Evolutionary conservation across 495 filamentous ascomycete genomes (phyloP).

Genomic region (Penicilliopsis zonata): DNA sequence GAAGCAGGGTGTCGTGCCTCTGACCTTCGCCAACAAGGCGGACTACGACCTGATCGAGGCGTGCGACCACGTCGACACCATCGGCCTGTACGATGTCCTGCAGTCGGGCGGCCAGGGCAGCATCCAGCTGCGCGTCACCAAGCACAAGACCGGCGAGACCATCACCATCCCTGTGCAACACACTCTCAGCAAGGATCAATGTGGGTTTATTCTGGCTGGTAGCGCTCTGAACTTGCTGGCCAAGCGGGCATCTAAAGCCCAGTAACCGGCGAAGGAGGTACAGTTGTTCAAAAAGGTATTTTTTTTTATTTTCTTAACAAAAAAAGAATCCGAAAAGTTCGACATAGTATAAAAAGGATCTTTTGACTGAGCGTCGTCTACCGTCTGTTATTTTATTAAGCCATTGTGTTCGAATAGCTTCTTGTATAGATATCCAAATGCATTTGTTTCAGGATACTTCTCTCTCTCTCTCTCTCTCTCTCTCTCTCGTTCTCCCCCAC

Average conservation of each 20-base stretch:
- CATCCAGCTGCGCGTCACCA: constrained; percentile 53
- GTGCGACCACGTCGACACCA: constrained; percentile 69
- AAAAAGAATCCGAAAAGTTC: too few species aligned
- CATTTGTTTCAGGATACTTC: too few species aligned
- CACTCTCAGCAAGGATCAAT: constrained; percentile 77
- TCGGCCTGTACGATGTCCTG: constrained; percentile 40
- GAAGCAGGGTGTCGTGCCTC: constrained; percentile 93
- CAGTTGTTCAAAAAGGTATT: too few species aligned
- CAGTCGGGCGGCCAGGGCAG: constrained; percentile 60
- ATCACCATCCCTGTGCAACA: constrained; percentile 50
- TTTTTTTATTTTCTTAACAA: too few species aligned
- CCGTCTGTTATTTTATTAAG: too few species aligned
- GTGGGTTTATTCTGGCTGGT: constrained; percentile 80
- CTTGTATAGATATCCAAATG: too few species aligned
- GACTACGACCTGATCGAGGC: constrained; percentile 79
- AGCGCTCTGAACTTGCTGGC: constrained; percentile 86
- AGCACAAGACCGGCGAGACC: constrained; percentile 45
- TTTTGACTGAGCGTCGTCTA: too few species aligned
- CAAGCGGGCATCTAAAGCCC: constrained; percentile 16
- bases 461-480: too few species aligned
- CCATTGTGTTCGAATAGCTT: too few species aligned
- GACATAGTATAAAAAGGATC: too few species aligned
- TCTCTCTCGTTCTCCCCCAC: too few species aligned
- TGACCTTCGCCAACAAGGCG: constrained; percentile 74
- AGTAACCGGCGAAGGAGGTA: neutral